A percentile compares a stretch with the other conserved stretches of the same genome.
Conservation (phyloP, 1,284 basidiomycete genomes). For the Heliocybe sulcata region DNA sequence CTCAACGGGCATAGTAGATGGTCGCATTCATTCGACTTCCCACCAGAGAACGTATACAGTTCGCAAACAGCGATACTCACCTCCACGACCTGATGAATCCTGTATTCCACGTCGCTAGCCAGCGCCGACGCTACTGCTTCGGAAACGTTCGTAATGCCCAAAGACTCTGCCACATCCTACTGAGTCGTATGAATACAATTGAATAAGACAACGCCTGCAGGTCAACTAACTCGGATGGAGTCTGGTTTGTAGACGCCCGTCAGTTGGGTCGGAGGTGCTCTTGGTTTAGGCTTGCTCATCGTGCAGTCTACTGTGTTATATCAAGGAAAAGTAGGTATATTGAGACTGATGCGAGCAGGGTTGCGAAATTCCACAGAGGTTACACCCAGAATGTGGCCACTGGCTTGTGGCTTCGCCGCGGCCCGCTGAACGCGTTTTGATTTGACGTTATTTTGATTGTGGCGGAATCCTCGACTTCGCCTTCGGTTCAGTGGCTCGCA, state of each 20-base stretch:
- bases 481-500: no score
- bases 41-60: neutral
- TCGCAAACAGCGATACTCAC: slow-evolving; percentile 28
- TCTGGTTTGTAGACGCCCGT: slow-evolving; percentile 63
- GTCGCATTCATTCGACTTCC: neutral
- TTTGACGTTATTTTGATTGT: neutral
- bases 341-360: no score
- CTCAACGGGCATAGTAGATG: neutral
- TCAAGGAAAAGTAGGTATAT: neutral
- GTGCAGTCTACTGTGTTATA: neutral
- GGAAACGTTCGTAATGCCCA: slow-evolving; percentile 76
- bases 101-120: slow-evolving; percentile 95
- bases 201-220: neutral
- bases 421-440: neutral
- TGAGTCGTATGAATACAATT: slow-evolving; percentile 1
- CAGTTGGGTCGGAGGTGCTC: slow-evolving; percentile 34
- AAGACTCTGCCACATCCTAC: slow-evolving; percentile 89
- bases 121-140: slow-evolving; percentile 81
- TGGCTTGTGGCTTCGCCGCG: no score
- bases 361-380: no score
- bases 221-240: slow-evolving; percentile 44
- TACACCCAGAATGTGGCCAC: no score
- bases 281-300: slow-evolving; percentile 45
- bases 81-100: slow-evolving; percentile 91
- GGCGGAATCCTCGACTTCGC: no score